Evolutionary conservation across 2,329 filamentous ascomycete genomes (phyloP).

Genomic region (Arthrobotrys musiformis): DNA sequence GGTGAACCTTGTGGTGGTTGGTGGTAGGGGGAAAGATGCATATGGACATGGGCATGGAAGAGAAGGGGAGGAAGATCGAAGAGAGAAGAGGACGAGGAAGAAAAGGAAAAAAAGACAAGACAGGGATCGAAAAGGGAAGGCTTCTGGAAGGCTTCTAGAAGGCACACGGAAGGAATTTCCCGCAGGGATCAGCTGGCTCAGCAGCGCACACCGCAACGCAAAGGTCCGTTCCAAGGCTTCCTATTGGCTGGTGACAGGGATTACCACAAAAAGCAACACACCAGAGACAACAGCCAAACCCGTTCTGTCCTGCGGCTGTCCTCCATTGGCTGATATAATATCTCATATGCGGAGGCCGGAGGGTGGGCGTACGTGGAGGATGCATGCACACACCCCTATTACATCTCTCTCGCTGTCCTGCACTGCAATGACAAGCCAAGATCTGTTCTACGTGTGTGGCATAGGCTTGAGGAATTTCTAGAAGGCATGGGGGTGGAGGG

Average conservation of each 20-base stretch:
- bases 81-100: neutral
- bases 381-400: neutral
- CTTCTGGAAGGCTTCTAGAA: conserved; percentile 55
- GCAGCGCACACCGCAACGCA: neutral
- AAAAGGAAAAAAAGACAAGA: neutral
- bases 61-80: no score
- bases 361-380: neutral
- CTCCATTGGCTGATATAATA: neutral
- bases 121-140: conserved; percentile 33
- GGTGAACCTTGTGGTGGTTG: conserved; percentile 16
- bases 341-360: no score
- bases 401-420: no score
- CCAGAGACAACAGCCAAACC: neutral
- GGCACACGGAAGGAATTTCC: conserved; percentile 33
- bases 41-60: neutral
- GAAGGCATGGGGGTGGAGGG: conserved; percentile 9
- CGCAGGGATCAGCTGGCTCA: conserved; percentile 26
- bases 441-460: neutral
- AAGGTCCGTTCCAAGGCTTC: conserved; percentile 16
- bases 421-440: neutral
- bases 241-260: conserved; percentile 23
- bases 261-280: conserved; percentile 14
- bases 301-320: no score
- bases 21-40: neutral
- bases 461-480: conserved; percentile 13